phyloP scores from a whole-genome alignment of 495 filamentous ascomycete genomes.

The Melanomma pulvis-pyrius region DNA sequence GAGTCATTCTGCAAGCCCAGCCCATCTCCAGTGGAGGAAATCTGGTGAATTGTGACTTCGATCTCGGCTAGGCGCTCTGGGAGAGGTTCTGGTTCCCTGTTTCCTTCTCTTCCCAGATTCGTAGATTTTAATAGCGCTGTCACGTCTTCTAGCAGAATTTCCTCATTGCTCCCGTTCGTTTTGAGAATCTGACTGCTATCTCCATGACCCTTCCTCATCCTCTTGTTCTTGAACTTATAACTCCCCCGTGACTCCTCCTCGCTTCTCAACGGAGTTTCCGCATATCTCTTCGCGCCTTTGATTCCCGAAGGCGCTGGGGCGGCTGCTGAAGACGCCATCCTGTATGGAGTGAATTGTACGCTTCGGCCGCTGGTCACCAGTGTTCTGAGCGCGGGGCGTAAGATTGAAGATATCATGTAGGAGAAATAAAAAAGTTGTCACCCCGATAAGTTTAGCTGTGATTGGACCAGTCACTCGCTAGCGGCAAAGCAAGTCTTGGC shows the following conservation, averaged over 20 bases:
- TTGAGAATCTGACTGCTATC: constrained; percentile 48
- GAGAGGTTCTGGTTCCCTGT: constrained; percentile 43
- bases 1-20: constrained; percentile 67
- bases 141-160: constrained; percentile 75
- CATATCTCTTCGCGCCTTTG: constrained; percentile 41
- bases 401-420: constrained; percentile 17
- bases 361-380: constrained; percentile 17
- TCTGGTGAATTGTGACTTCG: constrained; percentile 70
- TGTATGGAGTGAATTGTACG: constrained; percentile 1
- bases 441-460: constrained; percentile 2
- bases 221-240: constrained; percentile 55
- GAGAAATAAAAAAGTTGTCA: neutral
- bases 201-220: constrained; percentile 52
- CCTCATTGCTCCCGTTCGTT: constrained; percentile 64
- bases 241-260: constrained; percentile 38
- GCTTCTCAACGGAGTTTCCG: constrained; percentile 30
- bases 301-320: constrained; percentile 23
- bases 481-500: constrained; percentile 17
- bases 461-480: neutral
- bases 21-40: constrained; percentile 91
- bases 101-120: constrained; percentile 41
- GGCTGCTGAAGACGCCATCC: constrained; percentile 33
- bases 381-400: constrained; percentile 20
- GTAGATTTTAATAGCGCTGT: constrained; percentile 61
- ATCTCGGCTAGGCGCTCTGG: constrained; percentile 75